Conservation (phyloP, 176 grass and related monocot genomes). For the Guadua angustifolia region DNA sequence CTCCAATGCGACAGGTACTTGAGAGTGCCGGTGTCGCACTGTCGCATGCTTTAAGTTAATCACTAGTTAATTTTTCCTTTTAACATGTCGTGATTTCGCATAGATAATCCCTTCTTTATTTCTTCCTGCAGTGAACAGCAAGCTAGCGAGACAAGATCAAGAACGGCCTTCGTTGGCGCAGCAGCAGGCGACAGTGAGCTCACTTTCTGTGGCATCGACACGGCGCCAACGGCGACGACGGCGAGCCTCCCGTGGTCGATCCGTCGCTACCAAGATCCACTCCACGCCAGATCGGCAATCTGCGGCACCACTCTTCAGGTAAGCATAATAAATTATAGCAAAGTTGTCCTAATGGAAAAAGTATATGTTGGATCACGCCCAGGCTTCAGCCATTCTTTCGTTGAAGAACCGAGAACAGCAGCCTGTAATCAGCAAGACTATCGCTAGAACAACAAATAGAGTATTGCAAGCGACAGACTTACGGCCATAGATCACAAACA, state of each 20-base stretch:
- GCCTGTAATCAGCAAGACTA: too few species aligned
- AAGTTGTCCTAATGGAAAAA: too few species aligned
- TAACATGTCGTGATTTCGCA: not conserved
- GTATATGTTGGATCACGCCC: too few species aligned
- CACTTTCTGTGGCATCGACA: not conserved
- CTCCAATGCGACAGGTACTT: conserved; percentile 57
- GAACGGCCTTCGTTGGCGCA: not conserved
- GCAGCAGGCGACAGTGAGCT: conserved; percentile 34
- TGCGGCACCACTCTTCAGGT: not conserved
- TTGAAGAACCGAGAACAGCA: too few species aligned
- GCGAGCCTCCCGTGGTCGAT: conserved; percentile 14
- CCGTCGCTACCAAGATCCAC: not conserved
- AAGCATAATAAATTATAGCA: too few species aligned
- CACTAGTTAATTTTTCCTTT: not conserved
- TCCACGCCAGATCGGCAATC: conserved; percentile 1
- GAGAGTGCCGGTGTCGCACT: too few species aligned
- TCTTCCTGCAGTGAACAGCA: conserved; percentile 15
- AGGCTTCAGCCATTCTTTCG: too few species aligned
- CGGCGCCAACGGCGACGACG: not conserved
- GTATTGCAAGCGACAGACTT: too few species aligned
- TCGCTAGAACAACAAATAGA: too few species aligned
- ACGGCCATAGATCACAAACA: too few species aligned
- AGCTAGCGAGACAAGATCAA: not conserved
- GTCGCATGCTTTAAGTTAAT: not conserved
- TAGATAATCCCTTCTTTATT: not conserved